Evolutionary conservation across 306 rosid genomes (phyloP), one percentile per base, ranked within the genome.

Genomic region (Ochetophila trinervis): DNA sequence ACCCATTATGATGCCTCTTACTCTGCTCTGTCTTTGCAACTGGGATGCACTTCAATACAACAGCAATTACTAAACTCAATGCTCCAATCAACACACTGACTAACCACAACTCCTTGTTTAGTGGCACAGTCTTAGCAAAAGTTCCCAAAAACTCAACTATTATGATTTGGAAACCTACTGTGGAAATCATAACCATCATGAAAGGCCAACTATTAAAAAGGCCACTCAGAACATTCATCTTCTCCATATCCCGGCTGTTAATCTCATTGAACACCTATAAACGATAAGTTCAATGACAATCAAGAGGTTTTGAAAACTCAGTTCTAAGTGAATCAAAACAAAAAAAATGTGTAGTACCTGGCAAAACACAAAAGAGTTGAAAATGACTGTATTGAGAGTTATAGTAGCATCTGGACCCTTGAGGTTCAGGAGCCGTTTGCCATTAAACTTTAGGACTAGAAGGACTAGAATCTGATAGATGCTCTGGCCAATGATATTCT

Each of bases 161-260:
- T 55, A 92, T 63, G 44, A 54, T 70, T 82, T 92, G 98, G 78
- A 84, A 89, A 36, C 34, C 56, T 37, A 89, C 66, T 0, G 98
- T 89, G 7, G 70, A 18, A 19, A 57, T 66, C 44, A 87, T 77
- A 32, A 92, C 95, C 73, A 65, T 62, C 18, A 86, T 18, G 77
- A 92, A 89, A 1, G 80, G 55, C 80, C 86, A 80, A 64, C 93
- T 89, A 21, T 63, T 72, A 5, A 78, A 76, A 36, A 89, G 75
- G 53, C 95, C 90, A 60, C 36, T 9, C 21, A 89, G 72, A 0
- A 92, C 91, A 79, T 92, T 82, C 12, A 87, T 92, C 76, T 87
- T 84, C 83, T 82, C 96, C 95, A 92, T 92, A 75, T 92, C 98
- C 7, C 96, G 90, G 81, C 96, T 84, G 85, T 84, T 92, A 53